Base-by-base conservation (phyloP, 805 yeast genomes). In the Ogataea degrootiae region DNA sequence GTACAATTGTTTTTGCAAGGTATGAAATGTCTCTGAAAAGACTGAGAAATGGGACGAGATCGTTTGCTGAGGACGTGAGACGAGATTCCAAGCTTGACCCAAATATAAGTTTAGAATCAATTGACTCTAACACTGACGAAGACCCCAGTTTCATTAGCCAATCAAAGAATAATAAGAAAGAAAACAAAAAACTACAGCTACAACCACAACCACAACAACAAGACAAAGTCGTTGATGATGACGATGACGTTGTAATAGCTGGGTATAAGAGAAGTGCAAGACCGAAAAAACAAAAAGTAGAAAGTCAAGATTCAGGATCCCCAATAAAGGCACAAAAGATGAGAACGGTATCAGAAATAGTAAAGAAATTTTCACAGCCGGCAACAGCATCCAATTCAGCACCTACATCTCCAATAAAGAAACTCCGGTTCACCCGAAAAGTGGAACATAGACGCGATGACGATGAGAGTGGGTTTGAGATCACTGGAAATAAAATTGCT, bases 41-140 rank as follows among this genome's bases (percentile, higher is more conserved):
- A 34, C 7, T 19, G 19, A 33, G 37, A 41, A 17, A n/a, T 17
- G 36, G 37, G 14, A 6, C n/a, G 8, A 9, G 31, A 31, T 19
- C 33, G 17, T 17, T 21, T n/a, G 2, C 43, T 8, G 21, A 15
- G 8, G n/a, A 15, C 15, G 14, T 26, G 31, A 8, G 38, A 12
- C 19, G 8, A 16, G 37, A 41, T 21, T 42, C 52, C 5, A 42
- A 39, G 37, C 26, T 37, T 3, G 37, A 34, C 31, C 48, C 50
- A 11, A 50, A 53, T 21, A 44, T 53, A 6, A 55, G 57, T 37
- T 15, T 54, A 5, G 60, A 56, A 39, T 56, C 60, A 11, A 52
- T 59, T 33, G 59, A 57, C 34, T 50, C 61, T 1, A 21, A 45
- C 6, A 51, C 58, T 14, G 60, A 54, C 36, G 53, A 46, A 5